These are phyloP conservation scores for Aspergillus sp. DNA, from an alignment of 2,329 filamentous ascomycete genomes.

Conservation along the genomic window DNA sequence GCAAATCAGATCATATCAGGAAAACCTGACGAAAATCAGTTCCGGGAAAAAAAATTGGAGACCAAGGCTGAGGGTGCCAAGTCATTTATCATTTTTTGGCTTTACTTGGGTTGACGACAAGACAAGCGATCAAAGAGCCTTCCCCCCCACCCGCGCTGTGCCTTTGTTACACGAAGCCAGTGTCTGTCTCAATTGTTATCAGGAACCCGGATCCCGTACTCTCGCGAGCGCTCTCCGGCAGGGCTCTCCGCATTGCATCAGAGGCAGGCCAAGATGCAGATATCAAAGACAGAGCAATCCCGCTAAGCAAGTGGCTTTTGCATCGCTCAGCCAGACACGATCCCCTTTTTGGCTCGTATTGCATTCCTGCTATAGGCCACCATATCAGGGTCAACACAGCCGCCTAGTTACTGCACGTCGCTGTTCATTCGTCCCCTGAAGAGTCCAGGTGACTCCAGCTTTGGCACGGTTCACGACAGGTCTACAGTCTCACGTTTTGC, in stretches of 20 bases:
- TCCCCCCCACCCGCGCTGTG: slow-evolving; percentile 11
- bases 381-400: slow-evolving; percentile 30
- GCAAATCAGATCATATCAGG: slow-evolving; percentile 20
- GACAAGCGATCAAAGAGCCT: slow-evolving; percentile 9
- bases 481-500: slow-evolving; percentile 29
- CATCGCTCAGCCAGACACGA: slow-evolving; percentile 34
- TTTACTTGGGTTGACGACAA: slow-evolving; percentile 14
- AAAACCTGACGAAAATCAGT: slow-evolving; percentile 18
- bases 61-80: slow-evolving; percentile 14
- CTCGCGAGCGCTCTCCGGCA: slow-evolving; percentile 43
- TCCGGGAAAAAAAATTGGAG: slow-evolving; percentile 10
- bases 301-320: slow-evolving; percentile 44
- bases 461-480: slow-evolving; percentile 36
- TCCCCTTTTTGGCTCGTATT: slow-evolving; percentile 35
- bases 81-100: slow-evolving; percentile 15
- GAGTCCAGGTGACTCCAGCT: slow-evolving; percentile 45
- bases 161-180: slow-evolving; percentile 26
- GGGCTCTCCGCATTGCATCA: slow-evolving; percentile 44
- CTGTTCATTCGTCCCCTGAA: slow-evolving; percentile 36
- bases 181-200: slow-evolving; percentile 27
- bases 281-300: slow-evolving; percentile 43
- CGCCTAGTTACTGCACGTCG: slow-evolving; percentile 30
- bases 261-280: slow-evolving; percentile 48
- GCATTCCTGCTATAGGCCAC: slow-evolving; percentile 29
- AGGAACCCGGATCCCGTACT: slow-evolving; percentile 27